Evolutionary conservation across 176 grass and related monocot species (phyloP).

Genomic region (Oryza australiensis): DNA sequence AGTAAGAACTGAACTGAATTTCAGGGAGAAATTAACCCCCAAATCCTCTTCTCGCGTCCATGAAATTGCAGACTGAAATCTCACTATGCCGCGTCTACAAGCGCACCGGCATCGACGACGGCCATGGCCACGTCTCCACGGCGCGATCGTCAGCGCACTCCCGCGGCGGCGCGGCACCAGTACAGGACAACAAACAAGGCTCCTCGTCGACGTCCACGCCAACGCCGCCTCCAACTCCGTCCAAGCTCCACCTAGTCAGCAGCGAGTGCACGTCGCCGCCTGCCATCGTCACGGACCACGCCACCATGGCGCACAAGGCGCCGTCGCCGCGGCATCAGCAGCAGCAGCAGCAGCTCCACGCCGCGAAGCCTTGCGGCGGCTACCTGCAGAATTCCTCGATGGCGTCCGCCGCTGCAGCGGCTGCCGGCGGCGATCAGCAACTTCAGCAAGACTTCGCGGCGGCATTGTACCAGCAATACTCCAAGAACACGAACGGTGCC

Average conservation of each 20-base stretch:
- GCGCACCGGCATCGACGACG: slow-evolving; percentile 82
- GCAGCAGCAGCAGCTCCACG: neutral
- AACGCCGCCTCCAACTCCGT: slow-evolving; percentile 46
- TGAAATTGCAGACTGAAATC: slow-evolving; percentile 73
- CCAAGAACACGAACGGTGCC: slow-evolving; percentile 44
- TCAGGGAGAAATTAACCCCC: neutral
- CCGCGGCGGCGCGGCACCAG: neutral
- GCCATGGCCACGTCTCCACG: slow-evolving; percentile 24
- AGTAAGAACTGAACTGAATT: slow-evolving; percentile 19
- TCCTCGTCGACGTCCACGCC: slow-evolving; percentile 51
- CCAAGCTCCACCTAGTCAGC: slow-evolving; percentile 51
- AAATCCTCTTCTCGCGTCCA: neutral
- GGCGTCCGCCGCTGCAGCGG: neutral
- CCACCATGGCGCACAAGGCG: neutral
- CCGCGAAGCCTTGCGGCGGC: slow-evolving; percentile 20
- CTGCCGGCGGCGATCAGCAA: neutral
- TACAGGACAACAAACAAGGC: slow-evolving; percentile 45
- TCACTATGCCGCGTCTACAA: slow-evolving; percentile 94
- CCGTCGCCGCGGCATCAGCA: neutral
- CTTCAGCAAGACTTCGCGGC: slow-evolving; percentile 28
- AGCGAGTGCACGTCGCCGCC: slow-evolving; percentile 58
- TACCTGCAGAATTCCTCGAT: slow-evolving; percentile 13
- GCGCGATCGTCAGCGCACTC: slow-evolving; percentile 42
- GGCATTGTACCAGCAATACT: slow-evolving; percentile 38
- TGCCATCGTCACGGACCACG: slow-evolving; percentile 13